phyloP scores from a whole-genome alignment of 2,329 filamentous ascomycete genomes.

The Fusarium robinianum region DNA sequence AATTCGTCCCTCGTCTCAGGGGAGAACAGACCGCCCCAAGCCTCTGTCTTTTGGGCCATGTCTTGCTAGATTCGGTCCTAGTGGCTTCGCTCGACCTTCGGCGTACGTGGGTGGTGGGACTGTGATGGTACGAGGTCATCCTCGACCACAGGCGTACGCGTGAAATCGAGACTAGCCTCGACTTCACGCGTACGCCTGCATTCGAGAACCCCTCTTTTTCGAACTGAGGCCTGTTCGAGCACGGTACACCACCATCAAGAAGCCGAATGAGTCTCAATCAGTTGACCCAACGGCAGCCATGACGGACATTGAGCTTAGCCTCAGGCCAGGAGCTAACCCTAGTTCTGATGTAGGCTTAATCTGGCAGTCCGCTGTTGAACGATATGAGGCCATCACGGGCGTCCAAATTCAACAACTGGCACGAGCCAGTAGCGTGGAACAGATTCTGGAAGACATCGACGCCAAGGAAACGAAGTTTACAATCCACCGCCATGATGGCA shows the following conservation, averaged over 20 bases:
- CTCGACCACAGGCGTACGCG: neutral
- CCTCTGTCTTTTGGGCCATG: neutral
- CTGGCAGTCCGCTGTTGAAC: neutral
- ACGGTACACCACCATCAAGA: neutral
- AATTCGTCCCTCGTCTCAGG: neutral
- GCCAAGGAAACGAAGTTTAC: neutral
- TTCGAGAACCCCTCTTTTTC: neutral
- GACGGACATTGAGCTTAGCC: neutral
- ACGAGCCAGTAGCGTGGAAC: neutral
- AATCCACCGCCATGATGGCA: neutral
- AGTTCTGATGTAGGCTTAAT: conserved; percentile 1
- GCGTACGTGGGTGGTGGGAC: too few species aligned
- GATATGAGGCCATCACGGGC: conserved; percentile 1
- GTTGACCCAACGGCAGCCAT: neutral
- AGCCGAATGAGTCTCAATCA: neutral
- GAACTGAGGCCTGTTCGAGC: neutral
- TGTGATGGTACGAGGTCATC: neutral
- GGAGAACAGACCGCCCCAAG: neutral
- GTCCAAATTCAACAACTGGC: neutral
- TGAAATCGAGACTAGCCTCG: neutral
- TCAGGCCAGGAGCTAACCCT: neutral
- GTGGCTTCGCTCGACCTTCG: neutral
- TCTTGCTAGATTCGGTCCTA: neutral
- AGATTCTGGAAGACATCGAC: neutral
- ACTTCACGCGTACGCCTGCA: neutral